A percentile compares a stretch with the other conserved stretches of the same genome.
These are phyloP conservation scores for Aquilaria yunnanensis DNA, from an alignment of 345 rosid species.

Conservation along the genomic window DNA sequence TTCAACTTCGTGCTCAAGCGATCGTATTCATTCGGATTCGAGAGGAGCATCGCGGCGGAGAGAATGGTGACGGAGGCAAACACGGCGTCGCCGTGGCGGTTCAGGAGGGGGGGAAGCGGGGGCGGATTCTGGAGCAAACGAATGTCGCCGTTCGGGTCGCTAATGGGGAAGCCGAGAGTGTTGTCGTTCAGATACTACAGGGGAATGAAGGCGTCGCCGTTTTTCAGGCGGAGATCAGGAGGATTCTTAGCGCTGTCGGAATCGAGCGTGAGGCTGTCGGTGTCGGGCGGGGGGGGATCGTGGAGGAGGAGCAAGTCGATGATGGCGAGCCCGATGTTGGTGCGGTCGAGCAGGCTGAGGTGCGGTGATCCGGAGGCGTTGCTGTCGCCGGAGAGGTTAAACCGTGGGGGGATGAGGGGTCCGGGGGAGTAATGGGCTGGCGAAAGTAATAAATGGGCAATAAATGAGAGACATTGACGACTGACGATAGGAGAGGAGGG, in stretches of 20 bases:
- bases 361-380: constrained; percentile 99
- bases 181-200: constrained; percentile 65
- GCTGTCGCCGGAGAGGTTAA: constrained; percentile 88
- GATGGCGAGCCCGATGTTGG: constrained; percentile 83
- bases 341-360: constrained; percentile 70
- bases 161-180: constrained; percentile 60
- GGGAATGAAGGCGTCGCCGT: constrained; percentile 65
- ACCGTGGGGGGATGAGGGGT: constrained; percentile 19
- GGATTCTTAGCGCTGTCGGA: constrained; percentile 71
- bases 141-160: constrained; percentile 45
- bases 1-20: constrained; percentile 50
- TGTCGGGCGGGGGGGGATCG: constrained; percentile 45
- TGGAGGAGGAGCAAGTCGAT: constrained; percentile 62
- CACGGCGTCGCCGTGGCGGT: constrained; percentile 83
- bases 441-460: too few relatives aligned
- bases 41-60: constrained; percentile 63
- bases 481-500: too few relatives aligned
- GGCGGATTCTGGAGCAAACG: constrained; percentile 68
- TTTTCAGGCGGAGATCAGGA: constrained; percentile 39
- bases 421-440: too few relatives aligned
- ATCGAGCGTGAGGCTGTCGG: constrained; percentile 42
- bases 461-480: too few relatives aligned
- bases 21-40: constrained; percentile 82
- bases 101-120: constrained; percentile 36
- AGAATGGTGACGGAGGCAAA: constrained; percentile 61